These are phyloP conservation scores for Suhomyces kilbournensis DNA, from an alignment of 805 yeast species.

Conservation along the genomic window DNA sequence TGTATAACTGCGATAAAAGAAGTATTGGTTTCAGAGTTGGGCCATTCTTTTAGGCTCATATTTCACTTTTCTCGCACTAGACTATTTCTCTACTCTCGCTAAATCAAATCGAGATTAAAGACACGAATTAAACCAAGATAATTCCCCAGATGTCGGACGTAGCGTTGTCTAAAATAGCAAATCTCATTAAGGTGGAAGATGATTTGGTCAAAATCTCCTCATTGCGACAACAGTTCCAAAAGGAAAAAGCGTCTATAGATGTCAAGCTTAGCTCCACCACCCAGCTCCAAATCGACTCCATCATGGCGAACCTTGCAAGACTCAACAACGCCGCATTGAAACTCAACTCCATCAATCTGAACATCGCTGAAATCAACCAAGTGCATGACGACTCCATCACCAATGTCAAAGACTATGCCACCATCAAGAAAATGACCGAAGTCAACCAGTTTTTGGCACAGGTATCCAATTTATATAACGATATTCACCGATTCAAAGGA, in stretches of 20 bases:
- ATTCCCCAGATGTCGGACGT: conserved; percentile 33
- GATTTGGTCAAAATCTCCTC: conserved; percentile 55
- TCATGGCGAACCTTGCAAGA: conserved; percentile 49
- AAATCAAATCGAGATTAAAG: neutral
- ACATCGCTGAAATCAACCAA: conserved; percentile 43
- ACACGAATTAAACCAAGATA: neutral
- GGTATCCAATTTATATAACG: conserved; percentile 61
- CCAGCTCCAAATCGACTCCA: conserved; percentile 57
- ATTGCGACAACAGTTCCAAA: conserved; percentile 52
- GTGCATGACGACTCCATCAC: conserved; percentile 56
- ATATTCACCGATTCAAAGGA: conserved; percentile 54
- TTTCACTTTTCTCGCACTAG: too few species aligned
- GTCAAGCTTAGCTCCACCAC: conserved; percentile 69
- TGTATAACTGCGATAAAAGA: too few species aligned
- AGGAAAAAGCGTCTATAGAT: conserved; percentile 75
- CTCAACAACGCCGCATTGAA: conserved; percentile 45
- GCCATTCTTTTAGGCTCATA: too few species aligned
- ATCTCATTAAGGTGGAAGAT: conserved; percentile 41
- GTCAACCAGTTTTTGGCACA: conserved; percentile 71
- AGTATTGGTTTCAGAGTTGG: too few species aligned
- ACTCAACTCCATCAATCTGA: conserved; percentile 35
- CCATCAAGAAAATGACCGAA: conserved; percentile 63
- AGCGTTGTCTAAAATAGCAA: conserved; percentile 38
- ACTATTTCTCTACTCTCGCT: neutral
- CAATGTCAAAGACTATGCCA: conserved; percentile 62